A percentile compares a stretch with the other conserved stretches of the same genome.
phyloP scores from a whole-genome alignment of 177 flowering plant genomes.

The Telopea speciosissima region DNA sequence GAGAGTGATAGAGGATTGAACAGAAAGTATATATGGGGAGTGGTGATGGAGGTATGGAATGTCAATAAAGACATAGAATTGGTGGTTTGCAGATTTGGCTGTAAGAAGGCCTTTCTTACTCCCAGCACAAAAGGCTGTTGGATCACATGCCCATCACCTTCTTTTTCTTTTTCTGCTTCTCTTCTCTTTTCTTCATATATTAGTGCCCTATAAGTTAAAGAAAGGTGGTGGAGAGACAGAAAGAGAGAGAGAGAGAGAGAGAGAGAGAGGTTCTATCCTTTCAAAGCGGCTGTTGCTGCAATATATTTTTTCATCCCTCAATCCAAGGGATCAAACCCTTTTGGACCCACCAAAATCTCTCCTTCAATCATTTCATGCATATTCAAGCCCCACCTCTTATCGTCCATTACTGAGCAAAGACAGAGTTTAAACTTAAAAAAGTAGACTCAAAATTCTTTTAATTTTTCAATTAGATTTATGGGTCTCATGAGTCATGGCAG shows the following conservation, averaged over 20 bases:
- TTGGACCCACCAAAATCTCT: conserved; percentile 21
- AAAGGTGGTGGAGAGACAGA: not conserved
- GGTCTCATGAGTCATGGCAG: too few species aligned
- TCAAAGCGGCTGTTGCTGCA: conserved; percentile 31
- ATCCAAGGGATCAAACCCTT: conserved; percentile 37
- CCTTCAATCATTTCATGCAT: conserved; percentile 34
- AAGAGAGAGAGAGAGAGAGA: not conserved
- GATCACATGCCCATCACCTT: conserved; percentile 76
- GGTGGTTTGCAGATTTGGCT: conserved; percentile 11
- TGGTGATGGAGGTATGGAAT: conserved; percentile 9
- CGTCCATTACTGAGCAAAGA: conserved; percentile 25
- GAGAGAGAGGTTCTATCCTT: conserved; percentile 17
- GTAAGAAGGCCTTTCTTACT: not conserved
- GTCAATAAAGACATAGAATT: conserved; percentile 32
- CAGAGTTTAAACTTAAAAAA: too few species aligned
- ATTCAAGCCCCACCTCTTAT: conserved; percentile 33
- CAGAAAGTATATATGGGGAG: not conserved
- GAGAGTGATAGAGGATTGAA: not conserved
- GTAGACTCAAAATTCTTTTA: too few species aligned
- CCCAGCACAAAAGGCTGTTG: conserved; percentile 60
- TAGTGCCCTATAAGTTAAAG: conserved; percentile 34
- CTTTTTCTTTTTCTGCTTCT: conserved; percentile 36
- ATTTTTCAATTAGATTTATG: too few species aligned
- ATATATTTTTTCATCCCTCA: conserved; percentile 23
- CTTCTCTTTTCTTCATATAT: conserved; percentile 55